Conservation (phyloP, 2,329 filamentous ascomycete genomes). For the Paracorniculantispora psalliotae region DNA sequence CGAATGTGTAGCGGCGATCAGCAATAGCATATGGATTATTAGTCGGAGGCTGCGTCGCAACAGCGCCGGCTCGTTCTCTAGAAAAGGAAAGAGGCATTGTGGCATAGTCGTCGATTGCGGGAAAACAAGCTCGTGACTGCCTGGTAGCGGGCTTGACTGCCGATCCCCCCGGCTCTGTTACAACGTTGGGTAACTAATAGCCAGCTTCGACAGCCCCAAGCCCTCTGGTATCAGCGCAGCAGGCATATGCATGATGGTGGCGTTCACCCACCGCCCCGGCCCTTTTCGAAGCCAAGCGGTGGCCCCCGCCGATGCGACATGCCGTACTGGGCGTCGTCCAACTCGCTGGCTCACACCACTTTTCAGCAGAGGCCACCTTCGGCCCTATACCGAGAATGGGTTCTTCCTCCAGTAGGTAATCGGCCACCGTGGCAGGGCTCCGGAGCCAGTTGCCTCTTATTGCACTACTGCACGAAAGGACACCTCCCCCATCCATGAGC, state of each 20-base stretch:
- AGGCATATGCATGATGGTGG: slow-evolving; percentile 11
- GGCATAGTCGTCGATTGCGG: not conserved
- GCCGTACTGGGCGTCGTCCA: slow-evolving; percentile 9
- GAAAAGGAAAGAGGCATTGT: not conserved
- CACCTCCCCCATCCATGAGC: not conserved
- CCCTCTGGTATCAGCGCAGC: not conserved
- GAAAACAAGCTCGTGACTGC: slow-evolving; percentile 10
- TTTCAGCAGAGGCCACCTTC: not conserved
- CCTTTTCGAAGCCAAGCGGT: not conserved
- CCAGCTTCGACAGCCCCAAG: not conserved
- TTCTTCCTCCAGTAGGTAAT: not conserved
- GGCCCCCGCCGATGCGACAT: slow-evolving; percentile 10
- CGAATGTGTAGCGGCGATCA: not conserved
- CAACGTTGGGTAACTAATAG: not conserved
- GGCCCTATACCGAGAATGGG: slow-evolving; percentile 8
- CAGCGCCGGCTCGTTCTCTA: slow-evolving; percentile 1
- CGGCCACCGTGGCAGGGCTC: not conserved
- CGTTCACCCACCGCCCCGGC: slow-evolving; percentile 5
- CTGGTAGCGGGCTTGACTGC: slow-evolving; percentile 4
- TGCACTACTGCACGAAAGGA: not conserved
- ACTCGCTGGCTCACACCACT: slow-evolving; percentile 6
- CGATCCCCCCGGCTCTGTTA: not conserved
- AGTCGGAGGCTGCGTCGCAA: not conserved
- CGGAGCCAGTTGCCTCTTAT: slow-evolving; percentile 6
- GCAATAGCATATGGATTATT: not conserved